These are phyloP conservation scores for Prunus davidiana DNA, from an alignment of 306 rosid genomes.

Conservation along the genomic window DNA sequence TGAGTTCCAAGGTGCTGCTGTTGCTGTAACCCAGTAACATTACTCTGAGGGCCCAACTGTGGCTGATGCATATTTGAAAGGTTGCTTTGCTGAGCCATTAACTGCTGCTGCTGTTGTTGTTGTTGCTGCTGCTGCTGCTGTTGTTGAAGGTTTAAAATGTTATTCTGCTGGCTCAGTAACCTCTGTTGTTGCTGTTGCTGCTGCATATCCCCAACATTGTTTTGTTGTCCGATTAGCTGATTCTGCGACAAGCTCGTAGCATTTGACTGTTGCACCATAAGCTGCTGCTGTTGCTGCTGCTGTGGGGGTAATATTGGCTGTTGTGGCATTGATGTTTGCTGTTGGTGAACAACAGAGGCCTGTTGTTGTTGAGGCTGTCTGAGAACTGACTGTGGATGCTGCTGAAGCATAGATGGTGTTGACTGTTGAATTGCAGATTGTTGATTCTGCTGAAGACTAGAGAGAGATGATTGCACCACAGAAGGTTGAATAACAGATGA, in stretches of 20 bases:
- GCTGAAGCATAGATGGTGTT: constrained; percentile 72
- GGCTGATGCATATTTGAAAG: constrained; percentile 72
- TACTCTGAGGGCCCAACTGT: constrained; percentile 66
- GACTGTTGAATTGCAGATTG: constrained; percentile 68
- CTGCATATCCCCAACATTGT: constrained; percentile 71
- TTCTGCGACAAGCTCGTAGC: constrained; percentile 60
- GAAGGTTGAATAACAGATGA: constrained; percentile 63
- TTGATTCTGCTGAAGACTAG: constrained; percentile 72
- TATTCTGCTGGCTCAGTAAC: constrained; percentile 69
- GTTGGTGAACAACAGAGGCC: constrained; percentile 58
- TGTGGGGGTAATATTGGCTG: constrained; percentile 55
- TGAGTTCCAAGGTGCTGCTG: constrained; percentile 68
- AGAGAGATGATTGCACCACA: constrained; percentile 50
- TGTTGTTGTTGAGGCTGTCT: constrained; percentile 84
- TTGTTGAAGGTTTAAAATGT: constrained; percentile 62
- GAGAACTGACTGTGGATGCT: constrained; percentile 67
- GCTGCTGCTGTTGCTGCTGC: constrained; percentile 65
- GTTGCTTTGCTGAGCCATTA: constrained; percentile 70
- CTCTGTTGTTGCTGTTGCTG: constrained; percentile 67
- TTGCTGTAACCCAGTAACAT: constrained; percentile 64
- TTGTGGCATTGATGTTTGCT: constrained; percentile 58
- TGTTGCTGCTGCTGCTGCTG: constrained; percentile 52
- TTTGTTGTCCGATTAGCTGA: constrained; percentile 65
- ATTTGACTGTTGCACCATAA: constrained; percentile 64
- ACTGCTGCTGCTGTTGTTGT: constrained; percentile 41